These are phyloP conservation scores for Pneumocystis jirovecii DNA, from an alignment of 1,139 yeast species.

Conservation along the genomic window DNA sequence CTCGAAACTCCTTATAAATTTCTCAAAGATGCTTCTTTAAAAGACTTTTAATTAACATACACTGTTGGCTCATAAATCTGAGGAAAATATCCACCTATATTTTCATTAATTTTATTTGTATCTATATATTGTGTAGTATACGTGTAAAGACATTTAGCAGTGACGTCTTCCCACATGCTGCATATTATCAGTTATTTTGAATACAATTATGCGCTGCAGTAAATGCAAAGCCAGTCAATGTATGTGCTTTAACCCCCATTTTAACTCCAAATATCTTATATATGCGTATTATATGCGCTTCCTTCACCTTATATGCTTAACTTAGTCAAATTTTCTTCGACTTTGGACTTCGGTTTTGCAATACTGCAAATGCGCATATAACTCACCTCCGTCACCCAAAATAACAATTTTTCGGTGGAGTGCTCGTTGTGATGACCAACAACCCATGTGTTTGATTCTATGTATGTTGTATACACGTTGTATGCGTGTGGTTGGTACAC, in stretches of 20 bases:
- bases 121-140: neutral
- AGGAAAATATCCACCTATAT: conserved; percentile 65
- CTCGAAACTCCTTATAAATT: too few relatives aligned
- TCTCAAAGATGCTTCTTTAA: too few relatives aligned
- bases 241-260: conserved; percentile 15
- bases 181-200: neutral
- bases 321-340: too few relatives aligned
- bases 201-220: neutral
- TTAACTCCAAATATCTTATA: neutral
- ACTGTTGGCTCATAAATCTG: conserved; percentile 98
- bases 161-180: conserved; percentile 82
- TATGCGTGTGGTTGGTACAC: neutral
- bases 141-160: conserved; percentile 86
- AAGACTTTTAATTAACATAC: neutral
- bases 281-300: too few relatives aligned
- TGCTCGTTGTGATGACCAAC: neutral
- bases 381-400: conserved; percentile 62
- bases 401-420: conserved; percentile 74
- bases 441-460: conserved; percentile 17
- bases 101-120: neutral
- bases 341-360: too few relatives aligned
- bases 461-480: neutral
- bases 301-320: too few relatives aligned
- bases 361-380: neutral
- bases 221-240: neutral